Evolutionary conservation across 192 early-diverging fungal genomes (phyloP), one percentile per base, ranked within the genome.

Genomic region (Linnemannia schmuckeri): DNA sequence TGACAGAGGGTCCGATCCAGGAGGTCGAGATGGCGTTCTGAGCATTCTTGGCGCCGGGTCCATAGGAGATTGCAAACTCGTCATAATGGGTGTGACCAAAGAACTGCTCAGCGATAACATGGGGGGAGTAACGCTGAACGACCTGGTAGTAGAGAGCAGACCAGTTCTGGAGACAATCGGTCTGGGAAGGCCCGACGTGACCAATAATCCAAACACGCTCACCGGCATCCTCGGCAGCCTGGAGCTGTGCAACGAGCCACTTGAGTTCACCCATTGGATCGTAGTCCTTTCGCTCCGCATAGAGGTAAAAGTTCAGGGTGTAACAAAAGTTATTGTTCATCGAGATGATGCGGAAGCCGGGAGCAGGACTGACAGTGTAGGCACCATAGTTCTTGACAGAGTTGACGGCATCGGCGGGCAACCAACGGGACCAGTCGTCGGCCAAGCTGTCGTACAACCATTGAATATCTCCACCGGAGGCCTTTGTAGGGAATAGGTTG

Each of bases 301-400:
- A 89, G 15, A 92, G 81, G 88, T 91, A 93, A 77, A 89, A 92
- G 87, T 93, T 93, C 17, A 90, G 24, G 35, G 85, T 90, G 72
- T 93, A 93, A 38, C 92, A 93, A 61, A 92, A 93, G 75, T 93
- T 93, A 57, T 90, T 93, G 70, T 93, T 93, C 9, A 93, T 41
- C 12, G 89, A 89, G 57, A 93, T 89, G 35, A 93, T 76, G 35
- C 89, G 88, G 24, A 93, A 63, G 0, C 90, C 91, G 55, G 84
- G 82, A 4, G 76, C 44, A 30, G 92, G 92, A 73, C 88, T 89
- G 1, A 80, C 77, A 4, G 88, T 87, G 83, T 93, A 93, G 46
- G 85, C 89, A 49, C 92, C 93, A 38, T 83, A 87, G 70, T 90
- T 89, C 52, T 87, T 80, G 30, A 91, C 77, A 17, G 87, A 80